Evolutionary conservation across 257 asterid genomes (phyloP), one percentile per base, ranked within the genome.

Genomic region (Leptodermis oblonga): DNA sequence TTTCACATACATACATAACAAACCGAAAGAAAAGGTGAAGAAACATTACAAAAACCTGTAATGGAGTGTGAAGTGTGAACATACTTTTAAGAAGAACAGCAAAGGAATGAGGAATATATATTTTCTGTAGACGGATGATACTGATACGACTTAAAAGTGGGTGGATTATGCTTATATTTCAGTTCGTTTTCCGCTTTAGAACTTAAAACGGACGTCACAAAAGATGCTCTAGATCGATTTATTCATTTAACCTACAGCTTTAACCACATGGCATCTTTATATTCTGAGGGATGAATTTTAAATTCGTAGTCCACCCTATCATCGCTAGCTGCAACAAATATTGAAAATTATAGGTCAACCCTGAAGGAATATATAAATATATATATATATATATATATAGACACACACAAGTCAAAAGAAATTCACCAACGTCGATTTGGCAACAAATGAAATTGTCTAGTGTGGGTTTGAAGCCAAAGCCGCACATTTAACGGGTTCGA

Each of bases 41-140:
- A 20, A 0, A 10, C 4, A 61, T 34, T 26, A 26, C 7, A 25
- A 7, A 20, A 11, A 13, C 10, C n/a, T n/a, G n/a, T n/a, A n/a
- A 17, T 1, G n/a, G 51, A 17, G 15, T 39, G 26, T 20, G 67
- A 61, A 61, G 26, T 62, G 53, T 63, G 52, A 63, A 63, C 53
- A 22, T 39, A 13, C 7, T 1, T 12, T 63, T 12, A 63, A 36
- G 53, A 63, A 39, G 13, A 30, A 63, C 22, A 39, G 52, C 34
- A 22, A 48, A 10, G 68, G 52, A 61, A 61, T 61, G 34, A 22
- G 22, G 68, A 62, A 62, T 62, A 62, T 62, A 62, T 11, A 9
- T 22, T 23, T 34, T 17, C 17, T 41, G 0, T 8, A 41, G n/a
- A n/a, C n/a, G n/a, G n/a, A n/a, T n/a, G 12, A 28, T 36, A 18